Evolutionary conservation across 1,139 yeast genomes (phyloP).

Genomic region (Kodamaea anthophila): DNA sequence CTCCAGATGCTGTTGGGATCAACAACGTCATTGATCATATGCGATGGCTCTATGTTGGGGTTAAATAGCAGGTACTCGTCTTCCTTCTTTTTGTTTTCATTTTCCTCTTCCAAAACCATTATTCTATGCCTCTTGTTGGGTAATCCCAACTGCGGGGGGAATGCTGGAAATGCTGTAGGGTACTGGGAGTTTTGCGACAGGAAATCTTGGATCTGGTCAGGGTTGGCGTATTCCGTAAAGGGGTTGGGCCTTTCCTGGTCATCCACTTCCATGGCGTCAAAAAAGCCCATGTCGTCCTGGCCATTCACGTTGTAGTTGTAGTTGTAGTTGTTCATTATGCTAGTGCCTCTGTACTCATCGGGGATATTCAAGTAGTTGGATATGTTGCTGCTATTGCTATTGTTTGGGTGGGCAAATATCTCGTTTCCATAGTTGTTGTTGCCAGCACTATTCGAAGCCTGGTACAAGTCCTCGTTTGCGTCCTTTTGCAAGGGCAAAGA

Average conservation of each 20-base stretch:
- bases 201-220: slow-evolving; percentile 15
- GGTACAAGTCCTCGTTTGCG: slow-evolving; percentile 61
- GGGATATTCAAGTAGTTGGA: slow-evolving; percentile 21
- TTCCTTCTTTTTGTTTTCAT: slow-evolving; percentile 17
- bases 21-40: slow-evolving; percentile 19
- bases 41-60: slow-evolving; percentile 42
- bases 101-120: slow-evolving; percentile 27
- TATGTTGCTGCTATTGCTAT: slow-evolving; percentile 14
- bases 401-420: slow-evolving; percentile 11
- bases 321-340: not conserved
- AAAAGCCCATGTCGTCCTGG: not conserved
- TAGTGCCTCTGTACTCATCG: slow-evolving; percentile 17
- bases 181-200: slow-evolving; percentile 3
- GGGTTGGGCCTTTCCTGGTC: slow-evolving; percentile 18
- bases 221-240: slow-evolving; percentile 35
- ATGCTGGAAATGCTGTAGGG: slow-evolving; percentile 9
- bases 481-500: not conserved
- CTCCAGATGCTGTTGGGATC: slow-evolving; percentile 13
- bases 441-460: slow-evolving; percentile 26
- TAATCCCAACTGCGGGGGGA: slow-evolving; percentile 10
- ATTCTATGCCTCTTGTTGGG: slow-evolving; percentile 24
- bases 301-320: not conserved
- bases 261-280: slow-evolving; percentile 12
- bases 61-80: slow-evolving; percentile 37
- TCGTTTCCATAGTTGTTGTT: slow-evolving; percentile 1